Evolutionary conservation across 1,284 basidiomycete species (phyloP).

Genomic region (Cutaneotrichosporon dermatis): DNA sequence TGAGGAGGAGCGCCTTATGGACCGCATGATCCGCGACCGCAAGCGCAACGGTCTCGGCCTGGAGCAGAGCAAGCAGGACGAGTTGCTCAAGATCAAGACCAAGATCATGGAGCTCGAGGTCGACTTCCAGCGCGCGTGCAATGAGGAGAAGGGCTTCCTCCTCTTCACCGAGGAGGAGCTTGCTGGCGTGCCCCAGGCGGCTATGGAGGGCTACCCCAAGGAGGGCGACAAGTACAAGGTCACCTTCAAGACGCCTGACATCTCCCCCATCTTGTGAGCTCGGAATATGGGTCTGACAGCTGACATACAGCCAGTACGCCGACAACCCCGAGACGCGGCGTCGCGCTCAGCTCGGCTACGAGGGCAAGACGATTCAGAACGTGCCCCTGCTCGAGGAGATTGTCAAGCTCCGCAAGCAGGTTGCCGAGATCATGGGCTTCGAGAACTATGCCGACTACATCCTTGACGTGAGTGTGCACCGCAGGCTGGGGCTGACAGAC

Average conservation of each 20-base stretch:
- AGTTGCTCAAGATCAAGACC: constrained; percentile 19
- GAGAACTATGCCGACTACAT: constrained; percentile 22
- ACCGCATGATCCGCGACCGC: constrained; percentile 19
- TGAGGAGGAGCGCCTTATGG: constrained; percentile 20
- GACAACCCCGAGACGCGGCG: constrained; percentile 19
- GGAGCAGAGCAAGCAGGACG: constrained; percentile 15
- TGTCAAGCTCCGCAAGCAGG: constrained; percentile 16
- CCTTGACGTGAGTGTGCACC: constrained; percentile 10
- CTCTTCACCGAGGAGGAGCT: constrained; percentile 21
- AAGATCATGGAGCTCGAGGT: constrained; percentile 18
- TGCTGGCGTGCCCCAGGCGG: constrained; percentile 16
- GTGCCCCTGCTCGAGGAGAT: constrained; percentile 18
- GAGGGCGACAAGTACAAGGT: constrained; percentile 21
- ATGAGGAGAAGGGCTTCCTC: constrained; percentile 22
- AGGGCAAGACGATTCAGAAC: constrained; percentile 20
- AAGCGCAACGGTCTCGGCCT: constrained; percentile 18
- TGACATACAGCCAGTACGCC: constrained; percentile 16
- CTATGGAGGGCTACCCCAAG: constrained; percentile 15
- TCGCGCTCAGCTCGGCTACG: constrained; percentile 15
- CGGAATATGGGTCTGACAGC: background rate
- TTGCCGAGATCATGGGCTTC: constrained; percentile 18
- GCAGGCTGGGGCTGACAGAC: background rate
- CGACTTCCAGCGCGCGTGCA: constrained; percentile 21
- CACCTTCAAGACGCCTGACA: constrained; percentile 22
- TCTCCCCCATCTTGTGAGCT: constrained; percentile 18